These are phyloP conservation scores for Alternaria burnsii DNA, from an alignment of 2,329 filamentous ascomycete species.

Conservation along the genomic window DNA sequence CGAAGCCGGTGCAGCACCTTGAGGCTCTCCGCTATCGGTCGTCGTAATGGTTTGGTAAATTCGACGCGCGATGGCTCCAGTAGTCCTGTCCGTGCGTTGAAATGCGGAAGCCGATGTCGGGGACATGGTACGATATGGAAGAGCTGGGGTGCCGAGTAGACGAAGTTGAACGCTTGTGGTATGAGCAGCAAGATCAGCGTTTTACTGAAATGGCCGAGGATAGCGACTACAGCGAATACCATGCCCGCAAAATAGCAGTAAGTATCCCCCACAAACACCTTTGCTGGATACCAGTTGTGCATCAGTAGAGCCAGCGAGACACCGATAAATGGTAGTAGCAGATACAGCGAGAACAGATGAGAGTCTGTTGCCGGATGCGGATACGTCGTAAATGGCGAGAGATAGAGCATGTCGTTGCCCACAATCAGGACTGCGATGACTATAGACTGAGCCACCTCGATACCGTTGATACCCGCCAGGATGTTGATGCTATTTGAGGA, in stretches of 20 bases:
- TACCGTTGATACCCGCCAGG: constrained; percentile 98
- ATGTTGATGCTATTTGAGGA: constrained; percentile 99
- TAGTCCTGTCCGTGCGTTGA: constrained; percentile 84
- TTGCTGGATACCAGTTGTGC: constrained; percentile 96
- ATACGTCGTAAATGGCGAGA: constrained; percentile 74
- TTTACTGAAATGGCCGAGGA: constrained; percentile 97
- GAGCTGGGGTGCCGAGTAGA: constrained; percentile 91
- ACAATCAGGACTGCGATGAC: constrained; percentile 85
- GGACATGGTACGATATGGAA: constrained; percentile 92
- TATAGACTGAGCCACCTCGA: constrained; percentile 93
- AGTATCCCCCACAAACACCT: constrained; percentile 96
- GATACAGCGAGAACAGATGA: constrained; percentile 94
- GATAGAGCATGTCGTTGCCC: constrained; percentile 88
- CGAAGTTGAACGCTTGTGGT: constrained; percentile 95
- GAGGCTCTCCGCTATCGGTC: constrained; percentile 69
- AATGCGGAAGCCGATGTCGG: constrained; percentile 86
- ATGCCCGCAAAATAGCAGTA: constrained; percentile 99
- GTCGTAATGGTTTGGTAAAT: constrained; percentile 74
- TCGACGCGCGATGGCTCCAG: constrained; percentile 86
- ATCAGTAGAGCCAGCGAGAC: constrained; percentile 85
- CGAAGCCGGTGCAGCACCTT: constrained; percentile 73
- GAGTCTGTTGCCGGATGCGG: constrained; percentile 95
- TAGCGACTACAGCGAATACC: constrained; percentile 97
- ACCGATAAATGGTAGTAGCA: constrained; percentile 91
- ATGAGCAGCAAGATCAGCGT: constrained; percentile 89